Conservation (phyloP, 495 filamentous ascomycete genomes). For the Penicillium salamii region DNA sequence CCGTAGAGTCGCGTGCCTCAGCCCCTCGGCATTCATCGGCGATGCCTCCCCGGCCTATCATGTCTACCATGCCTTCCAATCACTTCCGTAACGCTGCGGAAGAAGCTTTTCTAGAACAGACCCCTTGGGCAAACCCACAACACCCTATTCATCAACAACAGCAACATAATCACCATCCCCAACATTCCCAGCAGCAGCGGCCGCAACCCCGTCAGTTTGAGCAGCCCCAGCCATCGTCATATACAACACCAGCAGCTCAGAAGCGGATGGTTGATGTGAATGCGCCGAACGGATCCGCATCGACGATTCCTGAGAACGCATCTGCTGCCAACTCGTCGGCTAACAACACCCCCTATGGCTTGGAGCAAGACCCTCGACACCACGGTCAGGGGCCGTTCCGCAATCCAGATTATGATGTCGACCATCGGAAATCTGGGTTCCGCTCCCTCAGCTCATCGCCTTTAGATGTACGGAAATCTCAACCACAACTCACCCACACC, state of each 20-base stretch:
- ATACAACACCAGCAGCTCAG: slow-evolving; percentile 52
- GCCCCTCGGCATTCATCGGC: slow-evolving; percentile 25
- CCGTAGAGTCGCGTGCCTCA: slow-evolving; percentile 30
- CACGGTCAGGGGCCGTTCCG: slow-evolving; percentile 23
- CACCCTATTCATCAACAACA: slow-evolving; percentile 68
- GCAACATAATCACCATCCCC: slow-evolving; percentile 28
- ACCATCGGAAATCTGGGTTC: slow-evolving; percentile 35
- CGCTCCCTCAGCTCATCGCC: slow-evolving; percentile 45
- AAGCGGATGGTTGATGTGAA: slow-evolving; percentile 51
- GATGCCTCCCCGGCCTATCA: slow-evolving; percentile 27
- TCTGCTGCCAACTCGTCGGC: slow-evolving; percentile 46
- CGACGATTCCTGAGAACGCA: slow-evolving; percentile 52
- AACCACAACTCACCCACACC: slow-evolving; percentile 24
- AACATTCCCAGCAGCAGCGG: slow-evolving; percentile 34
- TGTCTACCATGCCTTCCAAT: slow-evolving; percentile 40
- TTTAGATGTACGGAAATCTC: slow-evolving; percentile 44
- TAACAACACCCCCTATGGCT: slow-evolving; percentile 44
- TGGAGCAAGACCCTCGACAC: slow-evolving; percentile 36
- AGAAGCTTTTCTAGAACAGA: slow-evolving; percentile 78
- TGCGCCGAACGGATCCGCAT: slow-evolving; percentile 54
- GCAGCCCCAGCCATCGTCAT: slow-evolving; percentile 33
- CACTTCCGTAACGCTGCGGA: slow-evolving; percentile 58
- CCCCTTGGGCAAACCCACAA: slow-evolving; percentile 84
- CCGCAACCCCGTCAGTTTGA: slow-evolving; percentile 33
- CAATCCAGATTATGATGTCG: slow-evolving; percentile 39